A percentile compares a stretch with the other conserved stretches of the same genome.
These are phyloP conservation scores for Symbiodinium natans DNA, from an alignment of 73 alveolate species.

Conservation along the genomic window DNA sequence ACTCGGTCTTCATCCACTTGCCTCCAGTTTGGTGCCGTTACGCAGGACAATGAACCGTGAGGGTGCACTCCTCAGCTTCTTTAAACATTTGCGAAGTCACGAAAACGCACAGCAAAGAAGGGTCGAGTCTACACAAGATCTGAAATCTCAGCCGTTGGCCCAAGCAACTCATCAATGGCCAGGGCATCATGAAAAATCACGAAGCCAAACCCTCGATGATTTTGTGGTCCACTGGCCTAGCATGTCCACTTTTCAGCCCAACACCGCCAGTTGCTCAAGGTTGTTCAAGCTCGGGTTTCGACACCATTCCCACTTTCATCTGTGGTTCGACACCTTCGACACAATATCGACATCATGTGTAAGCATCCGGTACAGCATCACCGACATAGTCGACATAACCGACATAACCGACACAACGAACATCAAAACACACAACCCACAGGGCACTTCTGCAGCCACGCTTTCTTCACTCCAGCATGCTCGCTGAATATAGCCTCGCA, in stretches of 20 bases:
- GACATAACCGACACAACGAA: no score
- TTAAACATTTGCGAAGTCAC: no score
- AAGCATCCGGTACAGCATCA: no score
- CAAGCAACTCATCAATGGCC: constrained; percentile 72
- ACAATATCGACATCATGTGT: no score
- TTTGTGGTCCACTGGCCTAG: constrained; percentile 51
- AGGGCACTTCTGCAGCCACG: constrained; percentile 65
- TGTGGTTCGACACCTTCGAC: constrained; percentile 72
- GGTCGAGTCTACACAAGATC: no score
- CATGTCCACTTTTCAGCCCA: background rate
- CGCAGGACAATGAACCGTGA: constrained; percentile 89
- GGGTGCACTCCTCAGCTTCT: constrained; percentile 31
- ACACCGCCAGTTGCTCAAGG: no score
- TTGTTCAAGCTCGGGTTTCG: no score
- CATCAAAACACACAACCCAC: background rate
- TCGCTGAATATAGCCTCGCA: constrained; percentile 74
- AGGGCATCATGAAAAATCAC: constrained; percentile 81
- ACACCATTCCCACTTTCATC: constrained; percentile 48
- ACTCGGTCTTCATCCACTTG: background rate
- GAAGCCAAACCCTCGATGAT: constrained; percentile 88
- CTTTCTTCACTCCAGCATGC: constrained; percentile 85
- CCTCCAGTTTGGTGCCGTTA: constrained; percentile 77
- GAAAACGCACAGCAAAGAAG: no score
- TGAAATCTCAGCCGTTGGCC: constrained; percentile 15
- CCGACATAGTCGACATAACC: no score